Evolutionary conservation across 192 early-diverging fungal species (phyloP).

Genomic region (Mortierella hygrophila): DNA sequence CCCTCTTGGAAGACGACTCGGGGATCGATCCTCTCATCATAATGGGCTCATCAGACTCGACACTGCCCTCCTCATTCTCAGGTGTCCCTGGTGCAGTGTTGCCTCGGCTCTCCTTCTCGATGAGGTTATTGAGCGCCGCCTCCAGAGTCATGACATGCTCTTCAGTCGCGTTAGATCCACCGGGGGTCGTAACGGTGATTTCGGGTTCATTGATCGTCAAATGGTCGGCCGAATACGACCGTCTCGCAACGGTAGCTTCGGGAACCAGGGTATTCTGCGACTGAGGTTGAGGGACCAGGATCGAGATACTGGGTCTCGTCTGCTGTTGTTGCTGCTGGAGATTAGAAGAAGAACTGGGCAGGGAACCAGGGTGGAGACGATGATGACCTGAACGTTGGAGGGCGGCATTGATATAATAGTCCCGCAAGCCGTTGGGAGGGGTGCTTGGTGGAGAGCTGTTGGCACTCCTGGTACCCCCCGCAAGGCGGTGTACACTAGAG

Average conservation of each 20-base stretch:
- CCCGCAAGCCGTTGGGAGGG: constrained; percentile 48
- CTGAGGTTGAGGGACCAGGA: constrained; percentile 13
- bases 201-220: constrained; percentile 31
- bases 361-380: constrained; percentile 16
- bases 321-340: background rate
- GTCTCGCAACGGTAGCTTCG: constrained; percentile 6
- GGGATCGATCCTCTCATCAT: constrained; percentile 20
- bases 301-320: constrained; percentile 27
- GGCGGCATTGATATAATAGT: constrained; percentile 46
- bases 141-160: constrained; percentile 44
- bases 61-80: constrained; percentile 11
- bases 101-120: constrained; percentile 25
- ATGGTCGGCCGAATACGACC: constrained; percentile 46
- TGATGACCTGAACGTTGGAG: constrained; percentile 23
- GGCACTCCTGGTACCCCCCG: constrained; percentile 33
- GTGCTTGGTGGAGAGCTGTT: constrained; percentile 46
- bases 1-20: background rate
- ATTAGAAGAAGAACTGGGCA: constrained; percentile 12
- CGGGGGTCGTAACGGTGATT: constrained; percentile 48
- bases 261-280: background rate
- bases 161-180: constrained; percentile 41
- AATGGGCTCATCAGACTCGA: constrained; percentile 23
- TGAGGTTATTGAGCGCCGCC: constrained; percentile 33
- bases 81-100: background rate
- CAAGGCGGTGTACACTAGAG: constrained; percentile 12